phyloP scores from a whole-genome alignment of 441 rosid species.

The Pelargonium exstipulatum region DNA sequence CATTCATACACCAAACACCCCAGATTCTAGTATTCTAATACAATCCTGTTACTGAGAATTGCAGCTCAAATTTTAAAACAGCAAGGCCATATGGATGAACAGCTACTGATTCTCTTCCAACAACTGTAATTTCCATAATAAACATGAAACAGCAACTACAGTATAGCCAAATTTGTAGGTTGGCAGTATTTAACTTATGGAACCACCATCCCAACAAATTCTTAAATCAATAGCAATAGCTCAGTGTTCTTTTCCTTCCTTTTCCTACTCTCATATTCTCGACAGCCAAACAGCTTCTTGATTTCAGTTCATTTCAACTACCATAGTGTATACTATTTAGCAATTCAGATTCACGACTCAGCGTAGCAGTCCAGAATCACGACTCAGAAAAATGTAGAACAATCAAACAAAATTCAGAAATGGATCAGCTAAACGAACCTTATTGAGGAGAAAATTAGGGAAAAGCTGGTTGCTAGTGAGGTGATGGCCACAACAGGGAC shows the following conservation, averaged over 20 bases:
- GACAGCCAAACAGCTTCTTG: background rate
- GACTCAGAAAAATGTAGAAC: background rate
- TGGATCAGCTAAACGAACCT: conserved; percentile 40
- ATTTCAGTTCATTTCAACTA: background rate
- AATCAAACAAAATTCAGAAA: background rate
- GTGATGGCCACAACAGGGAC: conserved; percentile 85
- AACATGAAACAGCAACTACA: background rate
- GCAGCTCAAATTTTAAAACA: background rate
- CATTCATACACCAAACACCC: background rate
- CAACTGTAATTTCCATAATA: background rate
- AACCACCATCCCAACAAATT: background rate
- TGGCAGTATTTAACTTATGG: background rate
- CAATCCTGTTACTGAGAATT: background rate
- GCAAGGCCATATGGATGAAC: background rate
- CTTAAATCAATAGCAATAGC: background rate
- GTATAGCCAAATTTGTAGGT: background rate
- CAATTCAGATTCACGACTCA: background rate
- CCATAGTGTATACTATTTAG: background rate
- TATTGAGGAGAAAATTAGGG: conserved; percentile 84
- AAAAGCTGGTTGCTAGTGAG: conserved; percentile 75
- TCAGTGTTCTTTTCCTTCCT: background rate
- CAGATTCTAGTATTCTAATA: background rate
- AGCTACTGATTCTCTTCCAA: background rate
- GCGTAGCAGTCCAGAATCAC: background rate
- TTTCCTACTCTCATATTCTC: background rate